phyloP scores from a whole-genome alignment of 2,329 filamentous ascomycete species.

The Exophiala alcalophila region DNA sequence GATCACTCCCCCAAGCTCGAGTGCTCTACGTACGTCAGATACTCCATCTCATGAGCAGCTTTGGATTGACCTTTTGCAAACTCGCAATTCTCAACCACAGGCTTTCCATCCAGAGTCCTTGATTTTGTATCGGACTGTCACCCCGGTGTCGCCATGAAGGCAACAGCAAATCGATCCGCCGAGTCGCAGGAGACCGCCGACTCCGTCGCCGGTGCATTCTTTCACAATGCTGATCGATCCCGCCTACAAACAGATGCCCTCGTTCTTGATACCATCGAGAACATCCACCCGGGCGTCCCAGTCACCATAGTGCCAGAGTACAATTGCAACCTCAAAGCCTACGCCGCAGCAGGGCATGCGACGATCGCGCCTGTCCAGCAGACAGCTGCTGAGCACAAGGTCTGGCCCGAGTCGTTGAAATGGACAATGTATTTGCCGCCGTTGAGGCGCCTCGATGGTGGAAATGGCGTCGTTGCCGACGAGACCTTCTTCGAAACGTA shows the following conservation, averaged over 20 bases:
- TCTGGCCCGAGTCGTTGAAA: constrained; percentile 21
- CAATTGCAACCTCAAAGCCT: constrained; percentile 41
- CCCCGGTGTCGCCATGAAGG: too few species aligned
- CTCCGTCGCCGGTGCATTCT: constrained; percentile 18
- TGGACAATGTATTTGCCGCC: constrained; percentile 27
- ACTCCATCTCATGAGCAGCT: too few species aligned
- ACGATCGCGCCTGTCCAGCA: constrained; percentile 6
- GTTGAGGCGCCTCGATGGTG: constrained; percentile 24
- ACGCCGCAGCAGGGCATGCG: constrained; percentile 43
- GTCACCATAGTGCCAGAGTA: constrained; percentile 35
- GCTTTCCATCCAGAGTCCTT: too few species aligned
- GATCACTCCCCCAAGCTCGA: too few species aligned
- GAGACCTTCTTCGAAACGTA: constrained; percentile 26
- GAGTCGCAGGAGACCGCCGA: constrained; percentile 1
- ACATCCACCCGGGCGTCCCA: constrained; percentile 20
- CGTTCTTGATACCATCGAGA: constrained; percentile 21
- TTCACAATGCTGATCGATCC: constrained; percentile 20
- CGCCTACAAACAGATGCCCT: constrained; percentile 28
- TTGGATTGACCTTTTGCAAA: too few species aligned
- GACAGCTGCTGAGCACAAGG: not conserved
- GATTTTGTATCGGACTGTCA: too few species aligned
- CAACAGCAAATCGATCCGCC: too few species aligned
- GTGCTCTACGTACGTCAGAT: too few species aligned
- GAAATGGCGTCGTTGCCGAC: constrained; percentile 19
- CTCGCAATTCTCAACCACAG: too few species aligned